Conservation (phyloP, 2,329 filamentous ascomycete genomes). For the Epichloe sp. region DNA sequence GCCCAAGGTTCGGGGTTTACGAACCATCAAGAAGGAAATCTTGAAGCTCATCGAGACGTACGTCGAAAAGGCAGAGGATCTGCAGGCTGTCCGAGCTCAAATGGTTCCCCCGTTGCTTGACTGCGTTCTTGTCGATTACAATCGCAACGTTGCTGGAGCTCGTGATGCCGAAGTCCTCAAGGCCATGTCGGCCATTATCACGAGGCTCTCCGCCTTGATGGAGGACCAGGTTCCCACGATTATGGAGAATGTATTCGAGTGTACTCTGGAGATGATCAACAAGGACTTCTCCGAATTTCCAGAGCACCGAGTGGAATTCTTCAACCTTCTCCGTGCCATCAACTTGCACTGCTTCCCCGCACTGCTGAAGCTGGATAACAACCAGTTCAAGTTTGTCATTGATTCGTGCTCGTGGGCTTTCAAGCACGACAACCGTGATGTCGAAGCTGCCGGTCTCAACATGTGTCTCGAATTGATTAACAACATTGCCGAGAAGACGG, state of each 20-base stretch:
- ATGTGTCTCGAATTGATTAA: conserved; percentile 97
- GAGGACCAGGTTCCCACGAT: conserved; percentile 95
- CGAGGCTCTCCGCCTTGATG: conserved; percentile 91
- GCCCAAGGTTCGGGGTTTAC: conserved; percentile 84
- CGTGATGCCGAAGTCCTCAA: conserved; percentile 93
- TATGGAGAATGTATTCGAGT: conserved; percentile 98
- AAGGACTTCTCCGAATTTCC: conserved; percentile 99
- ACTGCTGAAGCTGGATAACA: conserved; percentile 82
- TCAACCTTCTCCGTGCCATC: conserved; percentile 90
- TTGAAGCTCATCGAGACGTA: conserved; percentile 97
- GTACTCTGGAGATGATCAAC: conserved; percentile 99
- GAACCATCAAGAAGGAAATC: conserved; percentile 99
- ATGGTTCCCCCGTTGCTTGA: conserved; percentile 95
- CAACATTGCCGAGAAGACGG: conserved; percentile 91
- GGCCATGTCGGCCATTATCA: conserved; percentile 95
- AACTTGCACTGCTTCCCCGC: conserved; percentile 96
- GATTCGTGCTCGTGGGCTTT: conserved; percentile 99
- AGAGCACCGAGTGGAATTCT: conserved; percentile 98
- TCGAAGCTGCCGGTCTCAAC: conserved; percentile 88
- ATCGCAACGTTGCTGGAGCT: conserved; percentile 89
- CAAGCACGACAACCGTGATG: conserved; percentile 98
- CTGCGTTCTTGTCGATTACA: conserved; percentile 89
- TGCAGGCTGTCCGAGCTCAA: conserved; percentile 82
- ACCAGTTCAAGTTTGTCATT: conserved; percentile 98
- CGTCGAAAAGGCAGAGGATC: conserved; percentile 92